Percentiles rank a stretch among this genome's conserved stretches.
Evolutionary conservation across 208 protist genomes (phyloP).

Genomic region (Entamoeba histolytica): DNA sequence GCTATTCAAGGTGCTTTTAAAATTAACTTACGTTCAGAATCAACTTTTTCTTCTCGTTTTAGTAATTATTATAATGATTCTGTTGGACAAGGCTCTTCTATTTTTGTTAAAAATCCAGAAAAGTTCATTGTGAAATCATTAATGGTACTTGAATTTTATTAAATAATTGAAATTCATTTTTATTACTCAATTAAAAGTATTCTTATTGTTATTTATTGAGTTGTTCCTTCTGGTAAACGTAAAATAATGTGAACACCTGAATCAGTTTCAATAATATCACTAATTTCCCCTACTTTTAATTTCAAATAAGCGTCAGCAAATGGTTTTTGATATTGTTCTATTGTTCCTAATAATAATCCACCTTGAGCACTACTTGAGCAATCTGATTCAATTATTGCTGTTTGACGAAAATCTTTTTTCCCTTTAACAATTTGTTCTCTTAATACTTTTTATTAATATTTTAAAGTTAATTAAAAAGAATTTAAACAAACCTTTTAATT

Average conservation of each 20-base stretch:
- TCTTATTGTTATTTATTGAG: not conserved
- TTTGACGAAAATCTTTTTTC: conserved; percentile 2
- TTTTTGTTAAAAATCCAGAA: not conserved
- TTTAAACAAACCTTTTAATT: not conserved
- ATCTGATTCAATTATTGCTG: conserved; percentile 25
- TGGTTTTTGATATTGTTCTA: conserved; percentile 34
- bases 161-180: not conserved
- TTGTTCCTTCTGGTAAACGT: not conserved
- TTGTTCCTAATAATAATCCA: conserved; percentile 28
- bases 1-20: not conserved
- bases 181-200: no score
- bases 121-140: not conserved
- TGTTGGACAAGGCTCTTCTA: not conserved
- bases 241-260: conserved; percentile 40
- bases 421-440: conserved; percentile 4
- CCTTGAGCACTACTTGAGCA: conserved; percentile 19
- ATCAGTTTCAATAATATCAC: conserved; percentile 28
- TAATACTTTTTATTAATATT: not conserved
- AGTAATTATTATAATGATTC: not conserved
- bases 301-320: conserved; percentile 32
- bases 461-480: not conserved
- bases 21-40: not conserved
- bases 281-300: conserved; percentile 30
- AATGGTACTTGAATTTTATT: not conserved
- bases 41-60: not conserved